Conservation (phyloP, 225 moss, liverwort and hornwort species). For the Pleurozium schreberi region DNA sequence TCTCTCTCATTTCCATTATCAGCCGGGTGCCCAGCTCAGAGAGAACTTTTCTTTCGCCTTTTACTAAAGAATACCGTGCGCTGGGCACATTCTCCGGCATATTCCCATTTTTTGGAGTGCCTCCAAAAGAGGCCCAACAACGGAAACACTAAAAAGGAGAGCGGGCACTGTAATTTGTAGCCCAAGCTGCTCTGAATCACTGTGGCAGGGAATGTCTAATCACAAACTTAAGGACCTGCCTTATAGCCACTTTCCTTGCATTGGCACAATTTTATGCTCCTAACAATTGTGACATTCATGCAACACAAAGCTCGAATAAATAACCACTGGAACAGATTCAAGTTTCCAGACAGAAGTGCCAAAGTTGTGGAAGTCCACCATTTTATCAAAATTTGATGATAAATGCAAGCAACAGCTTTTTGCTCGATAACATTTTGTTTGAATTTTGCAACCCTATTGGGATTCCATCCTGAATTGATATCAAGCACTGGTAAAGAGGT, state of each 20-base stretch:
- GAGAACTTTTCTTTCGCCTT: conserved; percentile 34
- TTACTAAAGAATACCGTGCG: conserved; percentile 33
- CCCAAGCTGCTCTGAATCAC: too few relatives aligned
- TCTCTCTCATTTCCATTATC: fast-evolving
- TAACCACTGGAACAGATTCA: neutral
- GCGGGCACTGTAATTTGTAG: too few relatives aligned
- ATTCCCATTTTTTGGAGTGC: neutral
- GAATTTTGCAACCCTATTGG: neutral
- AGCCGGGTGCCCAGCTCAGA: conserved; percentile 8
- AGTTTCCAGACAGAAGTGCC: neutral
- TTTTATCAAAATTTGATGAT: neutral
- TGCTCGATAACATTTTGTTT: neutral
- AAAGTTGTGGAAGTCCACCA: neutral
- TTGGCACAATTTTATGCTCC: fast-evolving
- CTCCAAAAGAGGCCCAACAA: neutral
- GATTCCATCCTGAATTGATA: neutral
- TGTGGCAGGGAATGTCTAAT: neutral
- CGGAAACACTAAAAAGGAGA: neutral
- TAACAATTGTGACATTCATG: neutral
- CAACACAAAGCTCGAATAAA: too few relatives aligned
- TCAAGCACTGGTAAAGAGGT: neutral
- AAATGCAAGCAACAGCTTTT: neutral
- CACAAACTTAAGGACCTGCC: too few relatives aligned
- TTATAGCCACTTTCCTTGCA: neutral
- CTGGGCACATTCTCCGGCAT: neutral